Percentiles rank a stretch among this genome's conserved stretches.
phyloP scores from a whole-genome alignment of 371 early-diverging fungal species.

The Syncephalastrum racemosum region DNA sequence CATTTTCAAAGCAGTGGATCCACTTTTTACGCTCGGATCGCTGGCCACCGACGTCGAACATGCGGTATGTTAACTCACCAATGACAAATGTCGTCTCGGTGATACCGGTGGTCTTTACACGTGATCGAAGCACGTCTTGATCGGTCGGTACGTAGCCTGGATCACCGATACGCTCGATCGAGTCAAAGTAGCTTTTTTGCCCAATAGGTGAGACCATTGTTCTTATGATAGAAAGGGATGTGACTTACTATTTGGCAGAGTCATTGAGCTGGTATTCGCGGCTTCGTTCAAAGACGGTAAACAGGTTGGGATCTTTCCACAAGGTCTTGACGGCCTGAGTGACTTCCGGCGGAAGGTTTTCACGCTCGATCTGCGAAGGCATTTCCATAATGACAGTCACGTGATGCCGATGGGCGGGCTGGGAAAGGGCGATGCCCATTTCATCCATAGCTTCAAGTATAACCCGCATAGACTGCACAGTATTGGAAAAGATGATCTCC shows the following conservation, averaged over 20 bases:
- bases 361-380: slow-evolving; percentile 78
- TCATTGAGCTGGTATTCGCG: slow-evolving; percentile 91
- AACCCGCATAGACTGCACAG: slow-evolving; percentile 93
- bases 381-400: slow-evolving; percentile 54
- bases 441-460: slow-evolving; percentile 91
- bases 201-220: slow-evolving; percentile 1
- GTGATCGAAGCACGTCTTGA: slow-evolving; percentile 82
- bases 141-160: slow-evolving; percentile 77
- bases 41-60: slow-evolving; percentile 95
- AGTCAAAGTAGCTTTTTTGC: slow-evolving; percentile 77
- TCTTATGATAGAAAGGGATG: not conserved
- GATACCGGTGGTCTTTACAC: slow-evolving; percentile 87
- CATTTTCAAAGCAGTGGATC: slow-evolving; percentile 92
- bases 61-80: slow-evolving; percentile 80
- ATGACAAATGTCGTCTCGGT: slow-evolving; percentile 84
- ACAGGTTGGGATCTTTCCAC: slow-evolving; percentile 82
- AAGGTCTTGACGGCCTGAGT: slow-evolving; percentile 72
- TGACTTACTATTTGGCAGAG: slow-evolving; percentile 77
- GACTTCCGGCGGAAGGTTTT: slow-evolving; percentile 67
- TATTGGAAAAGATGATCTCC: slow-evolving; percentile 93
- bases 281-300: slow-evolving; percentile 71
- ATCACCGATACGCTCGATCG: slow-evolving; percentile 84
- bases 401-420: slow-evolving; percentile 62
- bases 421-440: slow-evolving; percentile 69
- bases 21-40: too few species aligned